These are phyloP conservation scores for Lipomyces sp. DNA, from an alignment of 805 yeast species.

Conservation along the genomic window DNA sequence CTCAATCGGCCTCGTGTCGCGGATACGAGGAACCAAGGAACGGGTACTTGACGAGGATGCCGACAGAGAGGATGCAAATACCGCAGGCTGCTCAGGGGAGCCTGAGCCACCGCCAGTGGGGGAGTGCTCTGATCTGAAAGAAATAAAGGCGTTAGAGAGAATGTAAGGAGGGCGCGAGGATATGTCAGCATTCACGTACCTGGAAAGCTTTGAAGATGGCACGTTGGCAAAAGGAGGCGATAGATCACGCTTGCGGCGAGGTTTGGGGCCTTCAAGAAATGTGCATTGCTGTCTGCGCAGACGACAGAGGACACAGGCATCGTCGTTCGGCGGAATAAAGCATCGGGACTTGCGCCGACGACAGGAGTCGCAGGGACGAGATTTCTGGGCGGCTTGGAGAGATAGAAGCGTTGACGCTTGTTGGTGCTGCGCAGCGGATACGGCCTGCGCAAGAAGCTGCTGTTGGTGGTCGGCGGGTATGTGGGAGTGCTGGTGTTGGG, in stretches of 20 bases:
- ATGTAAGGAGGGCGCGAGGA: no score
- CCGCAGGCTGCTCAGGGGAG: no score
- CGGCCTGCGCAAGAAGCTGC: conserved; percentile 1
- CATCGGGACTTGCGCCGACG: conserved; percentile 77
- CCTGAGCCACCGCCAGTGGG: no score
- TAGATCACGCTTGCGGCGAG: conserved; percentile 39
- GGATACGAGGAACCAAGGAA: conserved; percentile 6
- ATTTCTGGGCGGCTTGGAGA: conserved; percentile 26
- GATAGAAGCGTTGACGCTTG: conserved; percentile 12
- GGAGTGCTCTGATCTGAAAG: no score
- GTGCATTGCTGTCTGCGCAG: conserved; percentile 82
- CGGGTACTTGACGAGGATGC: conserved; percentile 1
- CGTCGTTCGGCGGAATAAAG: conserved; percentile 59
- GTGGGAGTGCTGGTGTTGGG: neutral
- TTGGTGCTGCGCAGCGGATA: conserved; percentile 4
- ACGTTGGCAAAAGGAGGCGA: no score
- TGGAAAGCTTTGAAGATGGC: no score
- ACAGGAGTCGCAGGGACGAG: conserved; percentile 78
- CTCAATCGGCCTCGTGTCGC: conserved; percentile 48
- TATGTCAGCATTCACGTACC: no score
- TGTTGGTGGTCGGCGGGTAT: neutral
- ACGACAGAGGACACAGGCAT: conserved; percentile 56
- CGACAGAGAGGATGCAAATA: neutral
- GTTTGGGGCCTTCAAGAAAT: conserved; percentile 54
- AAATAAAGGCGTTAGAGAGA: no score